phyloP scores from a whole-genome alignment of 2,329 filamentous ascomycete species.

The Aspergillus piperis region DNA sequence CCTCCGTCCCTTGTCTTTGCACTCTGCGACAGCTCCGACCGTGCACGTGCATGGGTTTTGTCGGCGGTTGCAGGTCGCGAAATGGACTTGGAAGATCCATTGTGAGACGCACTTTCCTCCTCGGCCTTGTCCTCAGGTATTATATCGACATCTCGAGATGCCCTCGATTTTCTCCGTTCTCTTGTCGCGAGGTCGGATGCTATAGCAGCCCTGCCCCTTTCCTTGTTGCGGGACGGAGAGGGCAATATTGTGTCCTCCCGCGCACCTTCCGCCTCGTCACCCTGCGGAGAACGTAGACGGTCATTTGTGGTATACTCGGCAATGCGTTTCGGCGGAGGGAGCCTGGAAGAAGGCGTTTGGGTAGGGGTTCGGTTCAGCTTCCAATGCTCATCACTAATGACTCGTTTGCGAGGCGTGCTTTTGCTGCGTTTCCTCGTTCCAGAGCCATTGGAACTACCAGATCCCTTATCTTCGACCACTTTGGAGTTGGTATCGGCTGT shows the following conservation, averaged over 20 bases:
- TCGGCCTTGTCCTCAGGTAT: slow-evolving; percentile 23
- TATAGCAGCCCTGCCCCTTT: slow-evolving; percentile 31
- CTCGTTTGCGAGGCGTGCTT: slow-evolving; percentile 80
- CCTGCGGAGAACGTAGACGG: slow-evolving; percentile 26
- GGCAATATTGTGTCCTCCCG: slow-evolving; percentile 28
- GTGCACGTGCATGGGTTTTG: slow-evolving; percentile 24
- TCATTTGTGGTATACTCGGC: slow-evolving; percentile 42
- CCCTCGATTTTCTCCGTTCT: slow-evolving; percentile 28
- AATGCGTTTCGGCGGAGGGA: slow-evolving; percentile 46
- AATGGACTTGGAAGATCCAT: slow-evolving; percentile 21
- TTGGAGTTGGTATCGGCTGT: slow-evolving; percentile 28
- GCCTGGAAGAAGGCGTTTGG: slow-evolving; percentile 42
- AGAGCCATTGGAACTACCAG: slow-evolving; percentile 20
- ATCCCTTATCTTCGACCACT: slow-evolving; percentile 26
- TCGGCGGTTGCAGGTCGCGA: slow-evolving; percentile 27
- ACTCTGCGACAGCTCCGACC: slow-evolving; percentile 26
- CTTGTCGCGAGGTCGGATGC: slow-evolving; percentile 26
- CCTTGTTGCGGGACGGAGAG: slow-evolving; percentile 27
- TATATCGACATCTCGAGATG: slow-evolving; percentile 24
- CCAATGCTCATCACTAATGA: slow-evolving; percentile 91
- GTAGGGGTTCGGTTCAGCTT: slow-evolving; percentile 56
- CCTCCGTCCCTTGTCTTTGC: slow-evolving; percentile 30
- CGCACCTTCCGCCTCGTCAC: slow-evolving; percentile 28
- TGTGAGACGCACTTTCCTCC: slow-evolving; percentile 21
- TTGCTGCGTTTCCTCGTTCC: slow-evolving; percentile 46